A percentile compares a stretch with the other conserved stretches of the same genome.
Conservation (phyloP, 1,284 basidiomycete genomes). For the Moesziomyces globuligerus region DNA sequence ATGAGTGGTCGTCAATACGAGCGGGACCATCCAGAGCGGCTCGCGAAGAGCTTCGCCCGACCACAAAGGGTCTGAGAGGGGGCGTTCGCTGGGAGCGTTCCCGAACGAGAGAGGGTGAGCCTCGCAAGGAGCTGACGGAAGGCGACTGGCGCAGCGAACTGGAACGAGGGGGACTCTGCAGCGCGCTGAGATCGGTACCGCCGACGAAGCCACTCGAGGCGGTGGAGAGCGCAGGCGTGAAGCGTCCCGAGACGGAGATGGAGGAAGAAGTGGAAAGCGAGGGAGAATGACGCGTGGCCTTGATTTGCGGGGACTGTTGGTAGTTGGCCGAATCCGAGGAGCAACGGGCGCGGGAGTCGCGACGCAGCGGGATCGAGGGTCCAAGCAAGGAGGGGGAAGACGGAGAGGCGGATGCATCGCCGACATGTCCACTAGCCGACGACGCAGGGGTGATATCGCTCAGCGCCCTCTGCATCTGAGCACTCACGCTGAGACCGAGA, state of each 20-base stretch:
- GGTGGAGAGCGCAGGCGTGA: conserved; percentile 8
- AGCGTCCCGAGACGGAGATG: conserved; percentile 10
- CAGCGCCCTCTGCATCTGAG: conserved; percentile 24
- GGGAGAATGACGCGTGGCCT: conserved; percentile 6
- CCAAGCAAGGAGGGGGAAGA: conserved; percentile 4
- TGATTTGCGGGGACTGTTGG: background rate
- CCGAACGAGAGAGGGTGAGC: conserved; percentile 2
- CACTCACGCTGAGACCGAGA: conserved; percentile 5
- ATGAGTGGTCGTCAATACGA: conserved; percentile 15
- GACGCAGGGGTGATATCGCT: conserved; percentile 33
- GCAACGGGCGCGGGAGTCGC: conserved; percentile 35
- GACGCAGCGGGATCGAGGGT: conserved; percentile 30
- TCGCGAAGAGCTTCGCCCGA: conserved; percentile 5
- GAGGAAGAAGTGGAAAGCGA: conserved; percentile 20
- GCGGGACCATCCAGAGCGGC: conserved; percentile 18
- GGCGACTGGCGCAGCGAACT: conserved; percentile 32
- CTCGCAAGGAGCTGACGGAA: conserved; percentile 14
- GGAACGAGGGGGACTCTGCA: conserved; percentile 28
- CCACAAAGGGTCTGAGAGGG: background rate
- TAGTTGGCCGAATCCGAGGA: conserved; percentile 31
- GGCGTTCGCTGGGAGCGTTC: conserved; percentile 13
- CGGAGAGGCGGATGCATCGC: conserved; percentile 9
- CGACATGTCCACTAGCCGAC: conserved; percentile 2
- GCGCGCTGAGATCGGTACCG: conserved; percentile 3
- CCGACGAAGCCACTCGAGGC: conserved; percentile 3